phyloP scores from a whole-genome alignment of 2,329 filamentous ascomycete genomes.

The Sporothrix brunneoviolacea region DNA sequence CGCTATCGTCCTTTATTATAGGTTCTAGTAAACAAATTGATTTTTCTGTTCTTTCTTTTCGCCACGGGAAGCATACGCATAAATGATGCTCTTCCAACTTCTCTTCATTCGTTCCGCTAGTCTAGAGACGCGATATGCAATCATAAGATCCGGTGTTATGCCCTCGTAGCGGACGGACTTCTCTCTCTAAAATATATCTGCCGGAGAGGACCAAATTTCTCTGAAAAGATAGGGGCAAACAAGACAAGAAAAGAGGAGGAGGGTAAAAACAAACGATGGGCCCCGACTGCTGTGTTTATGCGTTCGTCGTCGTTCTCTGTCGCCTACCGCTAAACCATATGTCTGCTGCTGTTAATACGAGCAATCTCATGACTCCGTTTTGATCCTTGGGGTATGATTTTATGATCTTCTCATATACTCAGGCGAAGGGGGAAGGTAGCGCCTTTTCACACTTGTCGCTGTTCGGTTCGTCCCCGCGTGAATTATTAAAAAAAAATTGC shows the following conservation, averaged over 20 bases:
- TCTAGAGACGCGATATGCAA: too few relatives aligned
- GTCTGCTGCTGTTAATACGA: not conserved
- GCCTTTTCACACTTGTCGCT: too few relatives aligned
- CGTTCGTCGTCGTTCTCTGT: not conserved
- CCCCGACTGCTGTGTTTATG: conserved; percentile 1
- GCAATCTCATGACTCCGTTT: not conserved
- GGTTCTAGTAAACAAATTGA: too few relatives aligned
- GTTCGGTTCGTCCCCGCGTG: too few relatives aligned
- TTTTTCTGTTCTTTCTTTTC: too few relatives aligned
- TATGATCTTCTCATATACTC: too few relatives aligned
- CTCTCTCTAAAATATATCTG: too few relatives aligned
- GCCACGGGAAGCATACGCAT: not conserved
- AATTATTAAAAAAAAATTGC: not conserved
- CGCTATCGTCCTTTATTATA: too few relatives aligned
- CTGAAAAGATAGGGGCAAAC: not conserved
- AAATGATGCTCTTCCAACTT: not conserved
- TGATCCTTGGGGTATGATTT: too few relatives aligned
- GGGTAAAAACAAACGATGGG: not conserved
- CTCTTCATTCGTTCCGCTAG: too few relatives aligned
- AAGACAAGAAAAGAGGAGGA: not conserved
- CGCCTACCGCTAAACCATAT: not conserved
- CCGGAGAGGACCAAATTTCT: too few relatives aligned
- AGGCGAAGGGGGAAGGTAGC: too few relatives aligned
- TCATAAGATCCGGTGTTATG: conserved; percentile 4
- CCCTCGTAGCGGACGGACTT: conserved; percentile 1